These are phyloP conservation scores for Trametes maxima DNA, from an alignment of 768 basidiomycete species.

Conservation along the genomic window DNA sequence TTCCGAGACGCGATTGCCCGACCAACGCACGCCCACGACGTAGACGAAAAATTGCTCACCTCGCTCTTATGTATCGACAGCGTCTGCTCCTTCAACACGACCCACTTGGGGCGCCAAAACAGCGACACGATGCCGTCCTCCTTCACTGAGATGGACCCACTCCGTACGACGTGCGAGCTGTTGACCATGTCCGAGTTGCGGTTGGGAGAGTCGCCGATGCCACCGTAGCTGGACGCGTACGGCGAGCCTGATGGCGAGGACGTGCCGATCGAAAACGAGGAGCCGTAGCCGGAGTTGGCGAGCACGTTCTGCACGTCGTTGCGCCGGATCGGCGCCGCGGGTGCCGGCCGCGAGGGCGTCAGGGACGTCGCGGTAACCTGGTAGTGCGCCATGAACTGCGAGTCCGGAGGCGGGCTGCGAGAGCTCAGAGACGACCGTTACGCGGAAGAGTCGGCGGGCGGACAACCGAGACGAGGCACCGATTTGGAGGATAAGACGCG, in stretches of 20 bases:
- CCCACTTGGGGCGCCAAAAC: constrained; percentile 90
- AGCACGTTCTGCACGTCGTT: constrained; percentile 48
- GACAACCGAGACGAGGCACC: constrained; percentile 1
- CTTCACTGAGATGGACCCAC: constrained; percentile 83
- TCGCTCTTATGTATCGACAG: constrained; percentile 90
- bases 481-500: constrained; percentile 14
- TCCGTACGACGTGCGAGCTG: constrained; percentile 55
- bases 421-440: background rate
- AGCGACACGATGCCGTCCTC: constrained; percentile 93
- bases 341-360: constrained; percentile 79
- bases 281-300: constrained; percentile 57
- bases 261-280: constrained; percentile 54
- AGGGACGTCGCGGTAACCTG: constrained; percentile 58
- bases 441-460: background rate
- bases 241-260: constrained; percentile 57
- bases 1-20: no score
- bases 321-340: constrained; percentile 62
- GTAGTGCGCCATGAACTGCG: constrained; percentile 45
- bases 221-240: constrained; percentile 69
- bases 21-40: no score
- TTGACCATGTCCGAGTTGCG: constrained; percentile 42
- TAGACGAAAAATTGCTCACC: constrained; percentile 49
- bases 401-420: background rate
- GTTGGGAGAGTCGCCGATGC: constrained; percentile 81
- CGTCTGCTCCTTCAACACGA: constrained; percentile 79